These are phyloP conservation scores for Claviceps digitariae DNA, from an alignment of 2,329 filamentous ascomycete species.

Conservation along the genomic window DNA sequence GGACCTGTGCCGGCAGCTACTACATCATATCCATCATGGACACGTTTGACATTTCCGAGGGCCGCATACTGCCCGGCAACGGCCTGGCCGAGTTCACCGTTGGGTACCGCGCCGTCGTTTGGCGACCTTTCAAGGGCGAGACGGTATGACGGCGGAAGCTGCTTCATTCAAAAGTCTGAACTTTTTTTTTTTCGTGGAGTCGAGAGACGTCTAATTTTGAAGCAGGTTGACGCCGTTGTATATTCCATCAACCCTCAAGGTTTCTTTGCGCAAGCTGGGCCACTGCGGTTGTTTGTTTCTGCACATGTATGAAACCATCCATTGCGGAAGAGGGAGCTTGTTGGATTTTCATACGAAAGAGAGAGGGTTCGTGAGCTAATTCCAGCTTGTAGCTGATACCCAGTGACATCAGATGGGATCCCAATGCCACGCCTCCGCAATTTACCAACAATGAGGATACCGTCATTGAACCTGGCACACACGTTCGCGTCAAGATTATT, in stretches of 20 bases:
- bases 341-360: neutral
- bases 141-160: constrained; percentile 49
- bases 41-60: constrained; percentile 86
- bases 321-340: neutral
- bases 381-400: constrained; percentile 59
- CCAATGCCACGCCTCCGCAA: constrained; percentile 90
- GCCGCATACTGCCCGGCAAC: constrained; percentile 79
- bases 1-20: constrained; percentile 87
- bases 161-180: constrained; percentile 4
- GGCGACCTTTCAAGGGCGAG: constrained; percentile 96
- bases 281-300: constrained; percentile 65
- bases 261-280: constrained; percentile 77
- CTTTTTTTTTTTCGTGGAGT: no score
- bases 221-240: constrained; percentile 83
- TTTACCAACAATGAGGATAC: constrained; percentile 93
- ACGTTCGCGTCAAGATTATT: constrained; percentile 87
- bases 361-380: neutral
- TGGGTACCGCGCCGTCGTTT: constrained; percentile 88
- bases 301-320: constrained; percentile 52
- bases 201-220: constrained; percentile 17
- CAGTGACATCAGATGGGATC: constrained; percentile 82
- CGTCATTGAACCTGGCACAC: constrained; percentile 84
- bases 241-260: constrained; percentile 82
- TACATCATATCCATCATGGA: constrained; percentile 98
- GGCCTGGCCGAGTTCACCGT: constrained; percentile 92